A percentile compares a stretch with the other conserved stretches of the same genome.
Evolutionary conservation across 495 filamentous ascomycete species (phyloP).

Genomic region (Recurvomyces mirabilis): DNA sequence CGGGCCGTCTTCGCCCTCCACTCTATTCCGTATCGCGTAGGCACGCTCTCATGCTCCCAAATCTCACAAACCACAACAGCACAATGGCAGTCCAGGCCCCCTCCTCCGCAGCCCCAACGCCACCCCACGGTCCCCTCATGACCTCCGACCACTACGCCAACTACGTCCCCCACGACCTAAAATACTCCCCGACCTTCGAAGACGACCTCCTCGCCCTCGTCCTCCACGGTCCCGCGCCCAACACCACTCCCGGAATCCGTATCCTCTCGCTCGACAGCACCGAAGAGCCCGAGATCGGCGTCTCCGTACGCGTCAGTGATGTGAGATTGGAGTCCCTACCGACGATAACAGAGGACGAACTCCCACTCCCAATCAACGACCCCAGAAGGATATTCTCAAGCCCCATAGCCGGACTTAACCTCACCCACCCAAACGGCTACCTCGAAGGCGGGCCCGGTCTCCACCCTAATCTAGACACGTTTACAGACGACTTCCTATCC

Average conservation of each 20-base stretch:
- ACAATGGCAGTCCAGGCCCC: too few species aligned
- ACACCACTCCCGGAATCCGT: constrained; percentile 2
- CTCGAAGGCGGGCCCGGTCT: constrained; percentile 30
- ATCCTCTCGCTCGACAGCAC: constrained; percentile 9
- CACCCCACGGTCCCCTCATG: background rate
- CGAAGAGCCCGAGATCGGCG: background rate
- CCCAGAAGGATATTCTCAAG: constrained; percentile 25
- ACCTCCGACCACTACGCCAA: constrained; percentile 7
- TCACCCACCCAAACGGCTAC: constrained; percentile 30
- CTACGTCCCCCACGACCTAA: constrained; percentile 19
- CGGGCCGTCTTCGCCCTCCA: too few species aligned
- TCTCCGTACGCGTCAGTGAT: constrained; percentile 3
- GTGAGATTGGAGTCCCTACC: constrained; percentile 11
- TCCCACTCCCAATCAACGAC: constrained; percentile 30
- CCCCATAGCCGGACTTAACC: constrained; percentile 26
- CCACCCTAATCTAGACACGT: constrained; percentile 22
- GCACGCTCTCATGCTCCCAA: too few species aligned
- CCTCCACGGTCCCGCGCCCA: constrained; percentile 14
- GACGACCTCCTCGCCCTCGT: constrained; percentile 28
- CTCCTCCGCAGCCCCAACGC: too few species aligned
- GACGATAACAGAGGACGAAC: constrained; percentile 18
- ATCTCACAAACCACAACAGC: too few species aligned
- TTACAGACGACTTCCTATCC: constrained; percentile 24
- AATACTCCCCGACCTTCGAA: constrained; percentile 28
- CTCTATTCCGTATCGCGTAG: too few species aligned